Evolutionary conservation across 345 rosid genomes (phyloP), one percentile per base, ranked within the genome.

Genomic region (Eucalyptus sp.): DNA sequence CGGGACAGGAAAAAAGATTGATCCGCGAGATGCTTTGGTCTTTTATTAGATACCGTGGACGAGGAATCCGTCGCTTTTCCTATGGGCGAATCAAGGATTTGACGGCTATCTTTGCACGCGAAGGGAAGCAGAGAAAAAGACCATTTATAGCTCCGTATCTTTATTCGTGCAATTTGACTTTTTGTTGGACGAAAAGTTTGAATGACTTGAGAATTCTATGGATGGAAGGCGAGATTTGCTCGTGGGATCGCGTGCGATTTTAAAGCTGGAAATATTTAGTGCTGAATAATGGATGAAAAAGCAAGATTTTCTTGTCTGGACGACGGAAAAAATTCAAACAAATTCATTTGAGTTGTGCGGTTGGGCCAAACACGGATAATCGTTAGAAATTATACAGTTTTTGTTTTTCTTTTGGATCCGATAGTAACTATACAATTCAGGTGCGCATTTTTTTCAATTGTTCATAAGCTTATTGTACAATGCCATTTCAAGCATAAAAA

Each of bases 401-500:
- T 8, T 52, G 10, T 52, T 52, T 20, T 52, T 52, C 0, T 52
- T 52, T 18, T 8, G 58, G 58, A 52, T 52, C 58, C 25, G 56
- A 52, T 8, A 0, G 62, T 56, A 22, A 56, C 13, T 25, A 1
- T 4, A 0, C 62, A 0, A 25, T 24, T 56, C 0, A 4, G 29
- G 29, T 24, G 62, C 62, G 2, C 62, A 8, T 9, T 24, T 10
- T 56, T 22, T 14, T 50, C 52, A 50, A 50, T 18, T 18, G 13
- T 6, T 71, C 7, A 5, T 71, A 71, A 37, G 3, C 7, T 3
- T 18, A 10, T 3, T 18, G 7, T 18, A 10, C 1, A 16, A 51
- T 51, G 54, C 20, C 54, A 51, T 51, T 1, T 51, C 56, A 17
- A 51, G 18, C 22, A 17, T 51, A 52, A 52, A 52, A 68, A 33